These are phyloP conservation scores for Esteya vermicola DNA, from an alignment of 2,329 filamentous ascomycete genomes.

Conservation along the genomic window DNA sequence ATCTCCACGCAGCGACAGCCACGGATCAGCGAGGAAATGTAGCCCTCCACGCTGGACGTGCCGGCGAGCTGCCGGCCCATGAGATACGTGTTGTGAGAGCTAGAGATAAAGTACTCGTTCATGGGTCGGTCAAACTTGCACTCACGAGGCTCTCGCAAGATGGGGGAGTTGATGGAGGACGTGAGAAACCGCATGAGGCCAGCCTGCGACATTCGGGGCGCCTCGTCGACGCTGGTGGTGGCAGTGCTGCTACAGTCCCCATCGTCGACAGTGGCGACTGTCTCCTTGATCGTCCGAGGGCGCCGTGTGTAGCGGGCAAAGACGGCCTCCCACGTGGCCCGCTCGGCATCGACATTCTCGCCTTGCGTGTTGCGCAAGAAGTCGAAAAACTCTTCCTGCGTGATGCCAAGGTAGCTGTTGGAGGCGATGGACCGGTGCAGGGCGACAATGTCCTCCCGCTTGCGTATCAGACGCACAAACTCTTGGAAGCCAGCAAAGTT, in stretches of 20 bases:
- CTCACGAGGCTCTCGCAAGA: conserved; percentile 44
- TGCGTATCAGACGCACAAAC: conserved; percentile 73
- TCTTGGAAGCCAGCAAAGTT: conserved; percentile 70
- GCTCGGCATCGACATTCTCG: conserved; percentile 57
- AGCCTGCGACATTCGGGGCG: conserved; percentile 56
- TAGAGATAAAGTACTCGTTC: conserved; percentile 96
- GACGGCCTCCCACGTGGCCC: conserved; percentile 51
- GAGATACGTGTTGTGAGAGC: conserved; percentile 96
- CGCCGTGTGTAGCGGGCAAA: conserved; percentile 58
- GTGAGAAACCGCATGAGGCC: conserved; percentile 66
- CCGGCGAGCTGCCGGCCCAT: conserved; percentile 81
- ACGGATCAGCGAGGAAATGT: conserved; percentile 74
- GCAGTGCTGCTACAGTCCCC: too few species aligned
- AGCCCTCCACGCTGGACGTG: conserved; percentile 85
- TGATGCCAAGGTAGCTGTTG: conserved; percentile 50
- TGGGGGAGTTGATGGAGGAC: conserved; percentile 58
- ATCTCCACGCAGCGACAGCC: conserved; percentile 94
- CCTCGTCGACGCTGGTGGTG: conserved; percentile 17
- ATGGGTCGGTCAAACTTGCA: conserved; percentile 65
- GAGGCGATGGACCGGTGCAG: conserved; percentile 53
- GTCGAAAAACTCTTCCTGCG: conserved; percentile 54
- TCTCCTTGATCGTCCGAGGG: conserved; percentile 23
- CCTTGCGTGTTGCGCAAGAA: conserved; percentile 65
- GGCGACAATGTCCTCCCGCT: conserved; percentile 63
- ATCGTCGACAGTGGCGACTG: neutral